Base-by-base conservation (phyloP, 345 rosid genomes). In the Sonneratia caseolaris region DNA sequence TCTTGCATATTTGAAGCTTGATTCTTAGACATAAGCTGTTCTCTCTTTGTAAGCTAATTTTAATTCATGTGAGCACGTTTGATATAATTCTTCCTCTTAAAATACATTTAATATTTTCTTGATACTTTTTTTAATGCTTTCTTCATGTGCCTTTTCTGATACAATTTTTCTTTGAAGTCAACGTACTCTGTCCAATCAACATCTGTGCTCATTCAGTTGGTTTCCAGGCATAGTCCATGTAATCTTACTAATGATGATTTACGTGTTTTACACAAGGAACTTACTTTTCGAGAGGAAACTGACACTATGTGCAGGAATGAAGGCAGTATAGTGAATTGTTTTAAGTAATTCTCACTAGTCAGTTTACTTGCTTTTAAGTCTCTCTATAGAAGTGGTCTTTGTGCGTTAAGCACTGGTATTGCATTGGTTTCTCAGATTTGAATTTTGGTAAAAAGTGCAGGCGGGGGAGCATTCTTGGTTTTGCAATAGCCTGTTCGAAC, bases 401-500 rank as follows among this genome's bases (percentile, higher is more conserved):
- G 37, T 22, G 65, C 65, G 7, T 61, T 9, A 10, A 22, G 65
- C 12, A 16, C 19, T 3, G 7, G 7, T 61, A 61, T 13, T 1
- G 15, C 14, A 61, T 27, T 22, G 13, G 24, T 61, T 61, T 61
- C 5, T 55, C 11, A 8, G 15, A 2, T 61, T 9, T 27, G 3
- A 24, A 7, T 11, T 22, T 13, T 27, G 36, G 37, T 24, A 9
- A 61, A 61, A 61, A 24, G 45, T 61, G 65, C 81, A 91, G 98
- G 87, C 81, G 57, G 14, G 88, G 83, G 70, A 80, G 81, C 75
- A 78, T 96, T 82, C 81, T 90, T 70, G 99, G 96, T 72, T 82
- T 92, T 71, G 99, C 98, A 77, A 96, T 96, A 96, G 99, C 91
- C 43, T 91, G 95, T 77, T 92, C 99, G 64, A 96, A 96, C 82